A percentile compares a stretch with the other conserved stretches of the same genome.
phyloP scores from a whole-genome alignment of 169 alveolate genomes.

The Eimeria falciformis region DNA sequence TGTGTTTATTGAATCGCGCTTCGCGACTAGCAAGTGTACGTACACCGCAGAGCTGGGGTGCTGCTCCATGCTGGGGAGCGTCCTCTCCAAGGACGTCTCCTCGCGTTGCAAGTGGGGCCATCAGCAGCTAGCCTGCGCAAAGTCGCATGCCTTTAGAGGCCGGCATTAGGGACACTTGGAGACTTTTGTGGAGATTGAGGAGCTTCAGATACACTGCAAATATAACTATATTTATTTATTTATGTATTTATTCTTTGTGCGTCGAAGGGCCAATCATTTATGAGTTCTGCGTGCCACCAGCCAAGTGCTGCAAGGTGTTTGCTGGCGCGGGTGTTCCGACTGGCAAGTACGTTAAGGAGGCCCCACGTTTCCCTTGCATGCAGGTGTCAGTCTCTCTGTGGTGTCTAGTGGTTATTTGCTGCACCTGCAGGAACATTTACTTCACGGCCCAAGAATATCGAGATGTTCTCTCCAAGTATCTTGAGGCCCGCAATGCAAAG shows the following conservation, averaged over 20 bases:
- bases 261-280: conserved; percentile 47
- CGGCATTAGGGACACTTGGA: neutral
- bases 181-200: neutral
- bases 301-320: conserved; percentile 33
- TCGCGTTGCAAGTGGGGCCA: neutral
- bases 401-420: neutral
- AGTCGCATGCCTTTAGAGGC: neutral
- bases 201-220: too few relatives aligned
- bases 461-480: conserved; percentile 37
- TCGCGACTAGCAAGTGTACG: too few relatives aligned
- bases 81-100: too few relatives aligned
- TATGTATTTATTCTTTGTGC: neutral
- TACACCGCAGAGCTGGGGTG: too few relatives aligned
- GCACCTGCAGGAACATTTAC: conserved; percentile 18
- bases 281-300: conserved; percentile 59
- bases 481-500: conserved; percentile 28
- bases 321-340: conserved; percentile 3
- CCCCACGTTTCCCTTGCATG: neutral
- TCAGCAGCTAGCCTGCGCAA: neutral
- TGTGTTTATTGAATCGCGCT: too few relatives aligned
- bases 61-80: too few relatives aligned
- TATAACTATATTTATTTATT: too few relatives aligned
- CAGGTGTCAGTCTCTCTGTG: neutral
- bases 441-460: conserved; percentile 53
- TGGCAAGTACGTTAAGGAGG: conserved; percentile 38